Conservation (phyloP, 1,284 basidiomycete genomes). For the Takashimella tepidaria region DNA sequence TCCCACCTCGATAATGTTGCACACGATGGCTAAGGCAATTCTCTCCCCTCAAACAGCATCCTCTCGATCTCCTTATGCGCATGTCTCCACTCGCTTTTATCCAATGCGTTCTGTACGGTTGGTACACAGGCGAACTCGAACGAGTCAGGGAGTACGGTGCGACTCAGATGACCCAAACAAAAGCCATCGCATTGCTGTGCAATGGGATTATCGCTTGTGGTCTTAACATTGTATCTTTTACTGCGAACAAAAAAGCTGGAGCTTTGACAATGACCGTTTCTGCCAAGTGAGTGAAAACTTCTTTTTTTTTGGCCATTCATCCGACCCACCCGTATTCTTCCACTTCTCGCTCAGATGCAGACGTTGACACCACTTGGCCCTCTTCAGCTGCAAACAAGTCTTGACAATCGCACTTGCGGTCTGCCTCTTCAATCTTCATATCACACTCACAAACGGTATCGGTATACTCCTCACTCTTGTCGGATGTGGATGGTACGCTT, state of each 20-base stretch:
- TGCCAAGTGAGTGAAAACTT: constrained; percentile 39
- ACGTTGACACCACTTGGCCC: too few species aligned
- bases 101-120: constrained; percentile 72
- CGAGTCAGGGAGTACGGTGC: constrained; percentile 56
- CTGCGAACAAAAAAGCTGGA: constrained; percentile 82
- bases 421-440: constrained; percentile 70
- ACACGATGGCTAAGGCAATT: too few species aligned
- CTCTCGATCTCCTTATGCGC: constrained; percentile 75
- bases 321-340: too few species aligned
- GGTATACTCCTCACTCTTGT: constrained; percentile 75
- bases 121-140: constrained; percentile 70
- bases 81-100: constrained; percentile 84
- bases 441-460: constrained; percentile 68
- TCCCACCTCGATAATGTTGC: too few species aligned
- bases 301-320: too few species aligned
- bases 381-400: constrained; percentile 83
- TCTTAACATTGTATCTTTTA: constrained; percentile 85
- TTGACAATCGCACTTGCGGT: constrained; percentile 82
- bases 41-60: constrained; percentile 54
- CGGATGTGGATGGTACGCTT: constrained; percentile 77
- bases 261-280: constrained; percentile 49
- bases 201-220: constrained; percentile 85
- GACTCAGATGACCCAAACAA: constrained; percentile 53
- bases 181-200: constrained; percentile 58
- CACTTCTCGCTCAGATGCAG: neutral